Evolutionary conservation across 208 protist species (phyloP), one percentile per base, ranked within the genome.

Genomic region (Crithidia thermophila): DNA sequence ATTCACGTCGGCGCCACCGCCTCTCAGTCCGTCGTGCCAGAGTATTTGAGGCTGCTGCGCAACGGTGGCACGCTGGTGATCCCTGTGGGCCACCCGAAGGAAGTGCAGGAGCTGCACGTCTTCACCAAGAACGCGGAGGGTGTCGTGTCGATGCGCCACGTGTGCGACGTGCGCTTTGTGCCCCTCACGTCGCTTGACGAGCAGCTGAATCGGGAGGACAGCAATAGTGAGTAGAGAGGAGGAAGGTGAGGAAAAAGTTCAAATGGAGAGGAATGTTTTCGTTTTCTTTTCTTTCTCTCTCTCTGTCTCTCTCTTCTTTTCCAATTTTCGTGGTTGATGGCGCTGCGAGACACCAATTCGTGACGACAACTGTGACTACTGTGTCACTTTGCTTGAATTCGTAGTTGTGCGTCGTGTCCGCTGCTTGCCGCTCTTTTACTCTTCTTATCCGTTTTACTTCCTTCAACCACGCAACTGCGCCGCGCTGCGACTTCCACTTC

Each of bases 1-100:
- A 94, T 97, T 61, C 91, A 97, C 61, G 91, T 97, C 20, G 91
- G 91, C 27, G 91, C 91, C 16, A 89, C 91, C 3, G 85, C 71
- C 7, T 67, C 51, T 21, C 47, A 75, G 46, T 25, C 45, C 13
- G 70, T 93, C 20, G 79, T 79, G 25, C 58, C 78, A 21, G 46
- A 50, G 63, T 81, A 92, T 31, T 23, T 89, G 42, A 46, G 79
- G 6, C 63, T 87, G 10, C 76, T 97, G 11, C 61, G 69, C 16
- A 62, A 66, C 20, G 76, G 78, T 18, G 88, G 87, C 8, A 84
- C 83, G 28, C 58, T 94, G 30, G 81, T 96, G 21, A 84, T 94
- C 20, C 91, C 88, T 3, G 86, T 97, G 21, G 91, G 87, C 34
- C 37, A 60, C 18, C 75, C 87, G 30, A 21, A 62, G n/a, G 58